These are phyloP conservation scores for Pyrenophora tritici-repentis DNA, from an alignment of 2,329 filamentous ascomycete genomes.

Conservation along the genomic window DNA sequence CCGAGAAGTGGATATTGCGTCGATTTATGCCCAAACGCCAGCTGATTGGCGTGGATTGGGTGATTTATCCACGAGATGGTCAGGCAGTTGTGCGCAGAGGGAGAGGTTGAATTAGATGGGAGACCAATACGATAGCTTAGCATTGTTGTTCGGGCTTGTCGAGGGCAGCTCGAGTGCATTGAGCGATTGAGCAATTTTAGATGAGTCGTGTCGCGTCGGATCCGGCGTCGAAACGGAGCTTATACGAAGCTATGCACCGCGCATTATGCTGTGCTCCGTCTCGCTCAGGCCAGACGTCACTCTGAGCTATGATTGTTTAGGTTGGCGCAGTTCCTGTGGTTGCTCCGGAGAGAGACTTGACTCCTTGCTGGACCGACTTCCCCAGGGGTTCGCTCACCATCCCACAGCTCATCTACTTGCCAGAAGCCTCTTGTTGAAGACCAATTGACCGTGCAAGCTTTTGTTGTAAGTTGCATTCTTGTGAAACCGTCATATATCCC, in stretches of 20 bases:
- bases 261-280: slow-evolving; percentile 11
- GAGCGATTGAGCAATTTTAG: not conserved
- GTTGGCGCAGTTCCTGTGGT: slow-evolving; percentile 21
- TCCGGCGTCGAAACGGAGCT: slow-evolving; percentile 3
- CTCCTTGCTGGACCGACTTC: slow-evolving; percentile 11
- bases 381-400: slow-evolving; percentile 15
- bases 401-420: slow-evolving; percentile 1
- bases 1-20: not conserved
- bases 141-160: not conserved
- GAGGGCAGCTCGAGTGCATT: not conserved
- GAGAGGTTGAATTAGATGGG: not conserved
- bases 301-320: slow-evolving; percentile 19
- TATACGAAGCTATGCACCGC: slow-evolving; percentile 2
- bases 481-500: slow-evolving; percentile 21
- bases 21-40: slow-evolving; percentile 4
- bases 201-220: too few species aligned
- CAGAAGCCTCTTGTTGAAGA: not conserved
- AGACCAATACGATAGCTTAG: too few species aligned
- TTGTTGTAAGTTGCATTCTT: slow-evolving; percentile 28
- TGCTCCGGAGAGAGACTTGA: slow-evolving; percentile 17
- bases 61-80: not conserved
- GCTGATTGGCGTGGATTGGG: slow-evolving; percentile 8
- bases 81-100: not conserved
- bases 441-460: slow-evolving; percentile 7
- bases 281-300: slow-evolving; percentile 19